phyloP scores from a whole-genome alignment of 768 basidiomycete species.

The Mycena galericulata region DNA sequence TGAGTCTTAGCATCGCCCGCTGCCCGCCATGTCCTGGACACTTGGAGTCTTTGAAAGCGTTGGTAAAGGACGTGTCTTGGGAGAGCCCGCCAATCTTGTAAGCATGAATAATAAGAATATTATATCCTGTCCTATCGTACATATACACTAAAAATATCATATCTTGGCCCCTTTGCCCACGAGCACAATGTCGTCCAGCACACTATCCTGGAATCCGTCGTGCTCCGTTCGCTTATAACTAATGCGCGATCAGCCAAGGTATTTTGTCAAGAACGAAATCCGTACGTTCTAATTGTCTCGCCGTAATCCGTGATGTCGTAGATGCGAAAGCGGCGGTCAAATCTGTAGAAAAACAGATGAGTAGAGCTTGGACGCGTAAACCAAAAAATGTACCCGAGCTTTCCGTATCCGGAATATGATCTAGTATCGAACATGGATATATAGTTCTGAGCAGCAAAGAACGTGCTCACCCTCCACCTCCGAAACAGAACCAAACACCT shows the following conservation, averaged over 20 bases:
- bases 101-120: conserved; percentile 16
- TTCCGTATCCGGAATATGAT: conserved; percentile 87
- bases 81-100: neutral
- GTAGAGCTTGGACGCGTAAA: conserved; percentile 21
- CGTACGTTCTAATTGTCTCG: conserved; percentile 85
- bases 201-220: conserved; percentile 53
- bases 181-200: conserved; percentile 74
- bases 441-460: neutral
- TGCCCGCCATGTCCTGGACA: neutral
- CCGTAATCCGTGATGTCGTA: conserved; percentile 91
- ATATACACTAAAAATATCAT: conserved; percentile 19
- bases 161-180: conserved; percentile 62
- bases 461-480: conserved; percentile 23
- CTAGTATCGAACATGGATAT: conserved; percentile 48
- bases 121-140: conserved; percentile 21
- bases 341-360: conserved; percentile 54
- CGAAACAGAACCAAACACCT: conserved; percentile 70
- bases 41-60: neutral
- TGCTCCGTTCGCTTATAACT: conserved; percentile 80
- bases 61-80: conserved; percentile 11
- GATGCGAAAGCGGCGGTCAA: conserved; percentile 91
- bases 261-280: neutral
- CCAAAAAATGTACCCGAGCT: conserved; percentile 68
- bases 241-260: neutral
- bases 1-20: conserved; percentile 4